phyloP scores from a whole-genome alignment of 2,329 filamentous ascomycete genomes.

The Claviceps sp. region DNA sequence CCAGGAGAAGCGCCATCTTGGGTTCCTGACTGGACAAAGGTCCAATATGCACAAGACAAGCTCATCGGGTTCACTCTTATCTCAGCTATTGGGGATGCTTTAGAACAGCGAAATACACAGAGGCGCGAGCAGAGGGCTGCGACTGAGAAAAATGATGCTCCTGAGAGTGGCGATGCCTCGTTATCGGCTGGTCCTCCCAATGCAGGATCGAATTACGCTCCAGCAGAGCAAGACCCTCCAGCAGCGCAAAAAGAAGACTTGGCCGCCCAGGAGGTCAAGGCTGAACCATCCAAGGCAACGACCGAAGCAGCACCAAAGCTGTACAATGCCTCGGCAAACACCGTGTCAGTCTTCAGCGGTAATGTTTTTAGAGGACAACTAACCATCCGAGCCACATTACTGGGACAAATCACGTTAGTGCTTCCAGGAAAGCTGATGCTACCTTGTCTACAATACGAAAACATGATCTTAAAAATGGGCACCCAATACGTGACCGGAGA shows the following conservation, averaged over 20 bases:
- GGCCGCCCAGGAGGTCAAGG: background rate
- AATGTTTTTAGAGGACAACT: background rate
- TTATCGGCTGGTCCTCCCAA: background rate
- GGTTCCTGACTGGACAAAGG: conserved; percentile 7
- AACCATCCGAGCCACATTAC: background rate
- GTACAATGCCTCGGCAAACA: conserved; percentile 2
- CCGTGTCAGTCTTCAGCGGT: background rate
- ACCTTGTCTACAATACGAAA: conserved; percentile 1
- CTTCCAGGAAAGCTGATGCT: conserved; percentile 4
- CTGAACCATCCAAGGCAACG: background rate
- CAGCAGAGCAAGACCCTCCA: no score
- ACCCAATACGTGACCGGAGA: conserved; percentile 4
- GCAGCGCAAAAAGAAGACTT: background rate
- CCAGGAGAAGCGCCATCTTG: conserved; percentile 2
- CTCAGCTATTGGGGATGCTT: background rate
- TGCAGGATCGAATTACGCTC: background rate
- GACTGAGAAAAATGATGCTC: background rate
- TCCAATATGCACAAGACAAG: conserved; percentile 2
- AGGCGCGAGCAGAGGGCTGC: background rate
- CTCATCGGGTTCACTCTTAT: conserved; percentile 1
- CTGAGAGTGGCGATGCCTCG: no score
- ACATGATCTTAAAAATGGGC: conserved; percentile 2
- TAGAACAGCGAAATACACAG: background rate
- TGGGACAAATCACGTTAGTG: conserved; percentile 1
- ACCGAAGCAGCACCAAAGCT: background rate